Percentiles rank a stretch among this genome's conserved stretches.
These are phyloP conservation scores for Botryobasidium botryosum DNA, from an alignment of 768 basidiomycete genomes.

Conservation along the genomic window DNA sequence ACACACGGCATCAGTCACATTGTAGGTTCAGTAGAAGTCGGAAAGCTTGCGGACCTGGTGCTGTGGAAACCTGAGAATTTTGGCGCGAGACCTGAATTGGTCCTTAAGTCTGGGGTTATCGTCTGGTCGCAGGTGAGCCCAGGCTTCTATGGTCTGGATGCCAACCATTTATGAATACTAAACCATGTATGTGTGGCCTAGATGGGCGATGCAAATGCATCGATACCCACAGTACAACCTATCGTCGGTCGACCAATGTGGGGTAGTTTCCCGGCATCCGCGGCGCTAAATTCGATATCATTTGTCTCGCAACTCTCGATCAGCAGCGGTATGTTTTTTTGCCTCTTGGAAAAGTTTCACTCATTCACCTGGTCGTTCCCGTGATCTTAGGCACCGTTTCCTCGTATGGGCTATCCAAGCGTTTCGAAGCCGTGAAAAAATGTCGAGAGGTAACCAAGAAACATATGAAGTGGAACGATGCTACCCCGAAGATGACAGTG, in stretches of 20 bases:
- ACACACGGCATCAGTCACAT: conserved; percentile 82
- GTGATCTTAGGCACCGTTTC: conserved; percentile 34
- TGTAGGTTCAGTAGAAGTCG: conserved; percentile 68
- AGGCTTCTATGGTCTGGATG: not conserved
- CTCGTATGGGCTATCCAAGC: conserved; percentile 54
- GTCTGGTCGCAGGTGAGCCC: conserved; percentile 64
- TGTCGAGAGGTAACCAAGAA: conserved; percentile 67
- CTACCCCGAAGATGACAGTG: conserved; percentile 67
- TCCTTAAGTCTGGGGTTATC: conserved; percentile 89
- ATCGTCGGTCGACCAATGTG: conserved; percentile 83
- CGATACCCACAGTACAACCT: conserved; percentile 92
- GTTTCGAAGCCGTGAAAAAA: conserved; percentile 50
- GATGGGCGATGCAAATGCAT: conserved; percentile 96
- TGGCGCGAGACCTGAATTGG: conserved; percentile 83
- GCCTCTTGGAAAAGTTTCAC: not conserved
- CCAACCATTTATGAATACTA: not conserved
- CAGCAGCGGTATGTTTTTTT: conserved; percentile 22
- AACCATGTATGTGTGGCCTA: conserved; percentile 17
- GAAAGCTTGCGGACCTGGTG: conserved; percentile 83
- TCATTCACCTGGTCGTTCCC: conserved; percentile 4
- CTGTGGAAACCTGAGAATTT: conserved; percentile 93
- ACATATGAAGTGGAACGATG: conserved; percentile 87
- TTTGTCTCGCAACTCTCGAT: conserved; percentile 74
- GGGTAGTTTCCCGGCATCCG: conserved; percentile 62
- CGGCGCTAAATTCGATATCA: conserved; percentile 65